These are phyloP conservation scores for Linnemannia elongata DNA, from an alignment of 192 early-diverging fungal species.

Conservation along the genomic window DNA sequence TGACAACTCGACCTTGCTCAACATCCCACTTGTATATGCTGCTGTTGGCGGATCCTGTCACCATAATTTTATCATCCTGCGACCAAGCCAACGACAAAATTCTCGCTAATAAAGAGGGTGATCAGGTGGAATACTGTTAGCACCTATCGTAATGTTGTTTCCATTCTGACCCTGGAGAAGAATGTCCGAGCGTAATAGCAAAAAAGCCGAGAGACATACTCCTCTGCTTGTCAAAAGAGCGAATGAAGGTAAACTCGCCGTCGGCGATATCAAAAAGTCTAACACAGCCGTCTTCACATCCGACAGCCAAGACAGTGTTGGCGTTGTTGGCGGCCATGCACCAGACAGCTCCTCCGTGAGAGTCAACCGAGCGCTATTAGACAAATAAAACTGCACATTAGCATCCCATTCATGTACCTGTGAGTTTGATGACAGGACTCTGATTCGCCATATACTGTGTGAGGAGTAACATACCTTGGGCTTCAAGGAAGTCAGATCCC, in stretches of 20 bases:
- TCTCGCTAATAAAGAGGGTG: conserved; percentile 61
- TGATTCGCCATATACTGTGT: background rate
- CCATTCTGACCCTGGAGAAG: background rate
- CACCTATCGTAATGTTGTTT: background rate
- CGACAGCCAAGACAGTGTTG: conserved; percentile 85
- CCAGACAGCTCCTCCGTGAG: conserved; percentile 94
- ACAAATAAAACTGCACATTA: background rate
- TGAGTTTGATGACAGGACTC: background rate
- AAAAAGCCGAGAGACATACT: conserved; percentile 37
- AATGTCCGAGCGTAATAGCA: background rate
- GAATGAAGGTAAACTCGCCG: conserved; percentile 74
- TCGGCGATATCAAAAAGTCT: conserved; percentile 89
- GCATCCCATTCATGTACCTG: background rate
- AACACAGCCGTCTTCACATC: conserved; percentile 94
- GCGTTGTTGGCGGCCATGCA: conserved; percentile 88
- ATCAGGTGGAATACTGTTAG: background rate
- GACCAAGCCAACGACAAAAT: conserved; percentile 93
- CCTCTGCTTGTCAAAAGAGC: conserved; percentile 77
- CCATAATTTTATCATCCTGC: conserved; percentile 74
- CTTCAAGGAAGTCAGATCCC: conserved; percentile 79
- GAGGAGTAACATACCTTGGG: conserved; percentile 63
- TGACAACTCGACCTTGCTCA: conserved; percentile 57
- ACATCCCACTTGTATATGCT: conserved; percentile 81
- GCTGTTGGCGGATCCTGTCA: conserved; percentile 88
- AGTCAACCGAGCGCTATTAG: conserved; percentile 72